Percentiles rank a stretch among this genome's conserved stretches.
These are phyloP conservation scores for Epicoccum nigrum DNA, from an alignment of 2,329 filamentous ascomycete genomes.

Conservation along the genomic window DNA sequence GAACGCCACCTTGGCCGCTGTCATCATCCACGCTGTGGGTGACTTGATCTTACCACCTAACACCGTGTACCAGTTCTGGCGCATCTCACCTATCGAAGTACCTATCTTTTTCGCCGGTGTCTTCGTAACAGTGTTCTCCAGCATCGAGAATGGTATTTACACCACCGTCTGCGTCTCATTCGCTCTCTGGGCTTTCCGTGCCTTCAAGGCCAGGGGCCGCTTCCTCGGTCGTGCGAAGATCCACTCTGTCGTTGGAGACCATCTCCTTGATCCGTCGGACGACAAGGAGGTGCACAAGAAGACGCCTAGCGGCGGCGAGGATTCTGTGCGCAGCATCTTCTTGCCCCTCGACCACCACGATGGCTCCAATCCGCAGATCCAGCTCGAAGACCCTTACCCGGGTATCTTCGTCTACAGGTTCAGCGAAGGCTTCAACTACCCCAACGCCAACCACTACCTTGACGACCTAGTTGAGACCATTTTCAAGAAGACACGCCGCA, in stretches of 20 bases:
- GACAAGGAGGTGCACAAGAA: slow-evolving; percentile 32
- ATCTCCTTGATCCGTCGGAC: slow-evolving; percentile 60
- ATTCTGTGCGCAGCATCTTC: slow-evolving; percentile 76
- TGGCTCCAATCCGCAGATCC: slow-evolving; percentile 84
- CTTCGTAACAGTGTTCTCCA: slow-evolving; percentile 83
- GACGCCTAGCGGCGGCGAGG: slow-evolving; percentile 38
- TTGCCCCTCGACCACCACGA: slow-evolving; percentile 85
- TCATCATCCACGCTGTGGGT: slow-evolving; percentile 95
- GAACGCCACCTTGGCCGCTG: slow-evolving; percentile 76
- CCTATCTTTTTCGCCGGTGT: slow-evolving; percentile 94
- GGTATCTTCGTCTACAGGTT: slow-evolving; percentile 98
- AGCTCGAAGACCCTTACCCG: slow-evolving; percentile 80
- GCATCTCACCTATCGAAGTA: slow-evolving; percentile 86
- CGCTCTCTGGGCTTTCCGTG: slow-evolving; percentile 79
- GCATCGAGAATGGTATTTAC: slow-evolving; percentile 93
- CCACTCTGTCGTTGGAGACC: slow-evolving; percentile 83
- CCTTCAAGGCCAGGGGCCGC: slow-evolving; percentile 79
- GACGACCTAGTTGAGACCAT: slow-evolving; percentile 64
- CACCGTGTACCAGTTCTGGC: slow-evolving; percentile 94
- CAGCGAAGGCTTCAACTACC: slow-evolving; percentile 94
- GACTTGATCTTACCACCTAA: slow-evolving; percentile 92
- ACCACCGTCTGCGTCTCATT: slow-evolving; percentile 78
- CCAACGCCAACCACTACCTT: slow-evolving; percentile 88
- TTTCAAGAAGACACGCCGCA: slow-evolving; percentile 72
- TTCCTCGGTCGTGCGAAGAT: slow-evolving; percentile 87